phyloP scores from a whole-genome alignment of 1,284 basidiomycete species.

The Pseudozyma hubeiensis region DNA sequence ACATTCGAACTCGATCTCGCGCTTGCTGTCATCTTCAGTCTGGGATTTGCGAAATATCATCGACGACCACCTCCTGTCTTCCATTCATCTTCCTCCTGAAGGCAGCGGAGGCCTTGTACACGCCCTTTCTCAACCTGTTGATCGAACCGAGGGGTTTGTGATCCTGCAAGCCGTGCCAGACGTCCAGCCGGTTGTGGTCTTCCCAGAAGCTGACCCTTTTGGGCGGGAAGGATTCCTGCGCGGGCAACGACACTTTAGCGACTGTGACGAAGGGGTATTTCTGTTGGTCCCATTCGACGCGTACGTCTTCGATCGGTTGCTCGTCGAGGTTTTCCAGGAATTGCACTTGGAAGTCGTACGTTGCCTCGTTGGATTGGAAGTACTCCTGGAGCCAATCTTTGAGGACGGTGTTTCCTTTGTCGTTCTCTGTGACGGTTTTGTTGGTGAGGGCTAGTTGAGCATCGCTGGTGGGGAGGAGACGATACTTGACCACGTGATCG shows the following conservation, averaged over 20 bases:
- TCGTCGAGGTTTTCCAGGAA: slow-evolving; percentile 58
- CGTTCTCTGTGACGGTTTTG: slow-evolving; percentile 28
- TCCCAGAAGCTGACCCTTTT: slow-evolving; percentile 57
- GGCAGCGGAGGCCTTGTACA: slow-evolving; percentile 41
- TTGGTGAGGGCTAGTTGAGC: slow-evolving; percentile 37
- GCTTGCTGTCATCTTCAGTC: slow-evolving; percentile 7
- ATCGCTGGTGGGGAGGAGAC: slow-evolving; percentile 43
- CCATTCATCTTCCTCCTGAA: slow-evolving; percentile 35
- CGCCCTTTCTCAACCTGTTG: slow-evolving; percentile 55
- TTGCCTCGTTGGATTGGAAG: slow-evolving; percentile 39
- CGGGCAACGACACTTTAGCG: slow-evolving; percentile 50
- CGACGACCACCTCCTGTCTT: slow-evolving; percentile 30
- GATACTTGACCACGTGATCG: slow-evolving; percentile 61
- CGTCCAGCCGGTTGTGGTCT: slow-evolving; percentile 54
- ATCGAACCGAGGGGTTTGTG: slow-evolving; percentile 58
- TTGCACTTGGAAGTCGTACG: slow-evolving; percentile 59
- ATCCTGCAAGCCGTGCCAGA: slow-evolving; percentile 55
- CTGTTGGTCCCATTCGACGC: slow-evolving; percentile 52
- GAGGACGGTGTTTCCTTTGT: slow-evolving; percentile 41
- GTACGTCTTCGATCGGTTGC: slow-evolving; percentile 56
- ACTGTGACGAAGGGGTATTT: slow-evolving; percentile 60
- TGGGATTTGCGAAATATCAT: slow-evolving; percentile 41
- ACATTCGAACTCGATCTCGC: no score
- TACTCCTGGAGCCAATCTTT: slow-evolving; percentile 37
- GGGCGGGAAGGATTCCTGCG: slow-evolving; percentile 55